Percentiles rank a stretch among this genome's conserved stretches.
These are phyloP conservation scores for Astragalus membranaceus DNA, from an alignment of 306 rosid genomes.

Conservation along the genomic window DNA sequence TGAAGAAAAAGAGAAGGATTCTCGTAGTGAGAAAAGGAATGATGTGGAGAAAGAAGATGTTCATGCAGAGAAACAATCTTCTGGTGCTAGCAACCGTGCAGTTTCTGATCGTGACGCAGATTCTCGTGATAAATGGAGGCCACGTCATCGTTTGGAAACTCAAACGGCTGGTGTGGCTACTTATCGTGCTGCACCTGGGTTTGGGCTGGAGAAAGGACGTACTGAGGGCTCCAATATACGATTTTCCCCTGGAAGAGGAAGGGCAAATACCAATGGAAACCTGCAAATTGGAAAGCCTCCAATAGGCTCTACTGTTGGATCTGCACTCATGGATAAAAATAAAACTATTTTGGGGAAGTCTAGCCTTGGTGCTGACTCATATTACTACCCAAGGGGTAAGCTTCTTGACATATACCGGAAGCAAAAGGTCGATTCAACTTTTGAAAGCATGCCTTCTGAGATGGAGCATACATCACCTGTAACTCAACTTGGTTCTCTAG, in stretches of 20 bases:
- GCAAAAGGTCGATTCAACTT: conserved; percentile 34
- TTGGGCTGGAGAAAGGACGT: conserved; percentile 65
- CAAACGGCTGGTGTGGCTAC: conserved; percentile 51
- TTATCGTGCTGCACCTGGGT: conserved; percentile 76
- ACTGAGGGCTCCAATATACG: conserved; percentile 41
- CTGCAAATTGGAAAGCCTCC: conserved; percentile 43
- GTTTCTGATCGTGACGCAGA: conserved; percentile 58
- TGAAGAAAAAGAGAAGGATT: conserved; percentile 68
- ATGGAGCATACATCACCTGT: conserved; percentile 40
- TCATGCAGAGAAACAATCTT: conserved; percentile 44
- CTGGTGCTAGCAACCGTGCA: conserved; percentile 37
- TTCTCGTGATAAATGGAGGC: conserved; percentile 83
- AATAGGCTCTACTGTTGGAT: conserved; percentile 30
- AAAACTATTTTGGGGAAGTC: conserved; percentile 41
- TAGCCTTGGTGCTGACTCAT: conserved; percentile 23
- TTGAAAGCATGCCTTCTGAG: conserved; percentile 37
- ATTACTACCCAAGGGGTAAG: conserved; percentile 64
- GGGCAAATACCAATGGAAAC: conserved; percentile 35
- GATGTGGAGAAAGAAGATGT: conserved; percentile 51
- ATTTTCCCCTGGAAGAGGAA: conserved; percentile 68
- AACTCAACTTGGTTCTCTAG: conserved; percentile 34
- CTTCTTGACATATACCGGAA: conserved; percentile 68
- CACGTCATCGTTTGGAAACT: conserved; percentile 63
- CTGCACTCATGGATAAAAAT: conserved; percentile 29
- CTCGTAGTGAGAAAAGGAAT: conserved; percentile 50